These are phyloP conservation scores for Penicillium longicatenatum DNA, from an alignment of 495 filamentous ascomycete species.

Conservation along the genomic window DNA sequence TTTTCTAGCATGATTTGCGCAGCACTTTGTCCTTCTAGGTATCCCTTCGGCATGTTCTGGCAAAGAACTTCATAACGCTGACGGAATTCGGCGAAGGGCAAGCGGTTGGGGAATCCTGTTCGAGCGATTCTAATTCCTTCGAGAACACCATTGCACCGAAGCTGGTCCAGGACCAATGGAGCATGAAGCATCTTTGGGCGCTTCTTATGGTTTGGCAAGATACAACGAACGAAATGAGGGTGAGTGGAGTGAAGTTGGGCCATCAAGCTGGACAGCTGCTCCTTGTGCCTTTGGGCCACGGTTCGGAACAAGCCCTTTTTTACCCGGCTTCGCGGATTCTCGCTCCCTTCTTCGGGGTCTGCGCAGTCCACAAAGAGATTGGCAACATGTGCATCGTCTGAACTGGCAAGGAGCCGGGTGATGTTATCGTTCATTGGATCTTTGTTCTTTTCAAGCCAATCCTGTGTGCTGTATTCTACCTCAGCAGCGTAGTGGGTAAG, in stretches of 20 bases:
- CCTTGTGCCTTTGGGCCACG: constrained; percentile 96
- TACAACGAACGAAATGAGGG: constrained; percentile 97
- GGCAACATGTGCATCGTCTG: constrained; percentile 79
- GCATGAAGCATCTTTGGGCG: constrained; percentile 90
- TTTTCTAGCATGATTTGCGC: constrained; percentile 88
- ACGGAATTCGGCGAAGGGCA: constrained; percentile 91
- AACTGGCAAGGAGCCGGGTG: constrained; percentile 81
- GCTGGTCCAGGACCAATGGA: constrained; percentile 87
- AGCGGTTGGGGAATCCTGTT: constrained; percentile 96
- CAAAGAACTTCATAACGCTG: constrained; percentile 98
- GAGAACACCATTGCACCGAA: constrained; percentile 97
- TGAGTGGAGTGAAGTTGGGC: constrained; percentile 93
- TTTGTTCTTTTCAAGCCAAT: constrained; percentile 99
- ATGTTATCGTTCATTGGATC: constrained; percentile 97
- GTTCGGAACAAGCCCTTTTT: constrained; percentile 98
- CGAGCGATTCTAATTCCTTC: constrained; percentile 97
- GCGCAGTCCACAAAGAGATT: constrained; percentile 85
- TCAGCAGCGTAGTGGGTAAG: constrained; percentile 99
- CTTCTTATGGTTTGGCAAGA: constrained; percentile 98
- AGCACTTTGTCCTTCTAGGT: constrained; percentile 84
- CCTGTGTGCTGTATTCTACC: constrained; percentile 93
- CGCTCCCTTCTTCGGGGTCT: constrained; percentile 68
- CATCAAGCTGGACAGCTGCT: constrained; percentile 94
- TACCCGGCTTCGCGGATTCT: constrained; percentile 73
- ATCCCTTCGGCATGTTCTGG: constrained; percentile 82